Percentiles rank a stretch among this genome's conserved stretches.
phyloP scores from a whole-genome alignment of 2,329 filamentous ascomycete species.

The Fusarium gaditjirri region DNA sequence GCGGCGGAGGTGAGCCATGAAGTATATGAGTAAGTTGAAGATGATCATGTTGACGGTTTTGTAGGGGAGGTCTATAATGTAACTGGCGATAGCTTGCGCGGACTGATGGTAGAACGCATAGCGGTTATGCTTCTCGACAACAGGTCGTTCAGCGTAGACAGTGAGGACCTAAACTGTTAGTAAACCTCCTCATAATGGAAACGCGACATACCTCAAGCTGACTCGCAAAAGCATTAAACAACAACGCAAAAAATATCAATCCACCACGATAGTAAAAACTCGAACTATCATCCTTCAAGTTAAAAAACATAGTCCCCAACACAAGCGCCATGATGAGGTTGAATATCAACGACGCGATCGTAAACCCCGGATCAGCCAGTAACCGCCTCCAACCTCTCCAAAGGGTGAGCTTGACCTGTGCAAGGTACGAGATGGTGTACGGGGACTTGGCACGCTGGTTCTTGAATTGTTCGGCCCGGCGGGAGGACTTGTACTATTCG shows the following conservation, averaged over 20 bases:
- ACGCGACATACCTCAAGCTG: slow-evolving; percentile 44
- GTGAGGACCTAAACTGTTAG: slow-evolving; percentile 34
- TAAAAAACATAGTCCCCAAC: slow-evolving; percentile 63
- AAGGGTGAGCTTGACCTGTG: slow-evolving; percentile 58
- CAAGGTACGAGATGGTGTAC: slow-evolving; percentile 58
- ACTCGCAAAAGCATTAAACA: slow-evolving; percentile 61
- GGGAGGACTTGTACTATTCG: slow-evolving; percentile 35
- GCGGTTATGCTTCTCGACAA: slow-evolving; percentile 51
- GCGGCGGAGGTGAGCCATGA: slow-evolving; percentile 71
- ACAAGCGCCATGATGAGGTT: slow-evolving; percentile 63
- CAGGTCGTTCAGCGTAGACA: slow-evolving; percentile 46
- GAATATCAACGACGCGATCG: slow-evolving; percentile 53
- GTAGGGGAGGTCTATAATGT: slow-evolving; percentile 41
- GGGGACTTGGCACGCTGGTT: slow-evolving; percentile 58
- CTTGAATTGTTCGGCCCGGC: slow-evolving; percentile 40
- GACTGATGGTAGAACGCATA: slow-evolving; percentile 52
- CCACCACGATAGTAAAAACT: slow-evolving; percentile 60
- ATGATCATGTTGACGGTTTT: slow-evolving; percentile 43
- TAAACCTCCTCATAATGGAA: rapidly evolving
- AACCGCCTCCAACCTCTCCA: slow-evolving; percentile 53
- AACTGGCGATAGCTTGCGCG: slow-evolving; percentile 43
- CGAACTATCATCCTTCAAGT: slow-evolving; percentile 54
- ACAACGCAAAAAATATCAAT: slow-evolving; percentile 61
- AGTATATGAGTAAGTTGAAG: slow-evolving; percentile 63
- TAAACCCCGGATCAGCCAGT: slow-evolving; percentile 53